Evolutionary conservation across 805 yeast species (phyloP).

Genomic region (Groenewaldozyma salmanticensis): DNA sequence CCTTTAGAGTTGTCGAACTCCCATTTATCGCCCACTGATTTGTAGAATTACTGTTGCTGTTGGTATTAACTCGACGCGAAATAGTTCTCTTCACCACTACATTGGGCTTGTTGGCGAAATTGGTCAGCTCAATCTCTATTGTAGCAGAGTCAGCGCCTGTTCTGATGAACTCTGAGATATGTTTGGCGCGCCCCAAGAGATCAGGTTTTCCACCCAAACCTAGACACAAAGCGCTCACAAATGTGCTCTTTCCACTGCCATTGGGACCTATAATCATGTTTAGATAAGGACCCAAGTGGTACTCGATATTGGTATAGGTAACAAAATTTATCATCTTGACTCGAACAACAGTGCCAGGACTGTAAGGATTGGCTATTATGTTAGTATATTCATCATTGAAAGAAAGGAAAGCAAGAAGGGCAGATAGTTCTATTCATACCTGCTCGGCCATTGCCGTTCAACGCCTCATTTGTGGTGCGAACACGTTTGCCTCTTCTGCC

Average conservation of each 20-base stretch:
- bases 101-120: conserved; percentile 21
- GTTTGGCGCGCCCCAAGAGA: conserved; percentile 57
- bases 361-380: conserved; percentile 17
- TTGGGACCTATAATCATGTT: conserved; percentile 95
- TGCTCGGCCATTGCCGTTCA: no score
- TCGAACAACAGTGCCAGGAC: conserved; percentile 40
- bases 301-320: conserved; percentile 54
- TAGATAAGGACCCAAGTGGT: conserved; percentile 67
- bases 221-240: conserved; percentile 85
- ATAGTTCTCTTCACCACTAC: conserved; percentile 28
- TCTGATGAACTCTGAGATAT: conserved; percentile 58
- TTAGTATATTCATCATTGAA: no score
- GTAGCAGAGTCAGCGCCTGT: conserved; percentile 42
- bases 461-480: no score
- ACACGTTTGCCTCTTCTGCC: no score
- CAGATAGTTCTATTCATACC: no score
- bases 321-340: conserved; percentile 53
- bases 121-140: conserved; percentile 44
- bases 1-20: conserved; percentile 26
- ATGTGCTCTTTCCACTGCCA: conserved; percentile 91
- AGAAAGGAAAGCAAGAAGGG: no score
- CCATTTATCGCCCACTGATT: conserved; percentile 21
- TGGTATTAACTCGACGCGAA: conserved; percentile 6
- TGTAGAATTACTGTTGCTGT: conserved; percentile 23
- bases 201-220: conserved; percentile 65